A percentile compares a stretch with the other conserved stretches of the same genome.
These are phyloP conservation scores for Euphorbia tirucalli DNA, from an alignment of 345 rosid species.

Conservation along the genomic window DNA sequence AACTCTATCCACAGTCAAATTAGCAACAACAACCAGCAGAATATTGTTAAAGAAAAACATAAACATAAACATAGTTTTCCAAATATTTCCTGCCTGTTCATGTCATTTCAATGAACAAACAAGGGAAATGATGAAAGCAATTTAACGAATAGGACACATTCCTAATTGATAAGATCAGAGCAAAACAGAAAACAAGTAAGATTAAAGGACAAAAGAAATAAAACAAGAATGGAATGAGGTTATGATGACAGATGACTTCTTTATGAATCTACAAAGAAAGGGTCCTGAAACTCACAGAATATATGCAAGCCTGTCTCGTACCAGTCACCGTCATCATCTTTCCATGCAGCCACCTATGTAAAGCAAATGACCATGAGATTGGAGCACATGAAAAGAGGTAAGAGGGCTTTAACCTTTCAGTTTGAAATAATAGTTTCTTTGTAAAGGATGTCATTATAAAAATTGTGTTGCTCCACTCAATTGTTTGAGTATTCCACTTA, in stretches of 20 bases:
- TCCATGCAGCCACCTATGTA: constrained; percentile 87
- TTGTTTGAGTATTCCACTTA: background rate
- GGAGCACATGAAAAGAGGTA: background rate
- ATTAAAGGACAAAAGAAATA: background rate
- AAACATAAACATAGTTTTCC: background rate
- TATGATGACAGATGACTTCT: background rate
- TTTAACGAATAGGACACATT: background rate
- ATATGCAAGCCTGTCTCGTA: constrained; percentile 92
- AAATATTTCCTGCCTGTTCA: constrained; percentile 3
- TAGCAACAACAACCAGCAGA: background rate
- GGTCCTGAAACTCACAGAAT: constrained; percentile 63
- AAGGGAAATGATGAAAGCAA: constrained; percentile 2
- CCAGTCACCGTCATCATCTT: constrained; percentile 93
- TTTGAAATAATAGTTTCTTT: background rate
- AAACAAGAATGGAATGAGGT: background rate
- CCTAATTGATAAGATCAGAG: too few relatives aligned
- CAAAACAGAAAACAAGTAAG: background rate
- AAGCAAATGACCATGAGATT: background rate
- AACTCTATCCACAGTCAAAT: constrained; percentile 4
- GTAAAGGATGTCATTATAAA: background rate
- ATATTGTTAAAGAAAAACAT: background rate
- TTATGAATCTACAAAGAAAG: background rate
- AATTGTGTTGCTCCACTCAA: background rate
- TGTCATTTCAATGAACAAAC: too few relatives aligned
- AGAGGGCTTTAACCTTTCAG: background rate